Conservation (phyloP, 306 rosid genomes). For the Dryas alaskensis region DNA sequence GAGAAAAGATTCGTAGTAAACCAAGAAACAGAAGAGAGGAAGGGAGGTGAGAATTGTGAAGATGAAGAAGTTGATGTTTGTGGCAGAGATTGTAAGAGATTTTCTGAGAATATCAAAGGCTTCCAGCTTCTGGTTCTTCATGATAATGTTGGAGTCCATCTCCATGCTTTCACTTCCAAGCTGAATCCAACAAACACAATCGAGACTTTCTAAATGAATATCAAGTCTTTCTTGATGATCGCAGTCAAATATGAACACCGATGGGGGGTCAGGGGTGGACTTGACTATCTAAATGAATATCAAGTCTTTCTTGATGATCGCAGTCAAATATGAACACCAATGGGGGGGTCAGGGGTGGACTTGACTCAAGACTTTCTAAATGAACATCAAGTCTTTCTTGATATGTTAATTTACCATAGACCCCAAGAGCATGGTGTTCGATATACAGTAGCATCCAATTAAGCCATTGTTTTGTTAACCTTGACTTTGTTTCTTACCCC, state of each 20-base stretch:
- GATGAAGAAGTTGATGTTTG: conserved; percentile 52
- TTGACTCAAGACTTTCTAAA: not conserved
- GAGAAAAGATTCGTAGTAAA: conserved; percentile 39
- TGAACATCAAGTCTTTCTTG: not conserved
- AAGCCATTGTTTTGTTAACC: not conserved
- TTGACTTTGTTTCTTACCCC: not conserved
- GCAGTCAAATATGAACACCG: not conserved
- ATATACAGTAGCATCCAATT: not conserved
- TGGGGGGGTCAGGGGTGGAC: not conserved
- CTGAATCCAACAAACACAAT: not conserved
- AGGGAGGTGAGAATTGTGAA: conserved; percentile 42
- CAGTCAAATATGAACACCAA: not conserved
- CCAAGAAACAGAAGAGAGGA: conserved; percentile 47
- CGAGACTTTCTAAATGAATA: not conserved
- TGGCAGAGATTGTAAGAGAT: conserved; percentile 31
- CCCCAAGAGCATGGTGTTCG: not conserved
- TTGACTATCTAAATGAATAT: not conserved
- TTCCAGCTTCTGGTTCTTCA: conserved; percentile 33
- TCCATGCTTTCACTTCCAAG: conserved; percentile 13
- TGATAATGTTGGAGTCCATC: conserved; percentile 34
- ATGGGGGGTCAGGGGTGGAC: no score
- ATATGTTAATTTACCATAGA: not conserved
- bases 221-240: not conserved
- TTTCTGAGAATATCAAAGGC: conserved; percentile 40
- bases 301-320: not conserved